Percentiles rank a stretch among this genome's conserved stretches.
phyloP scores from a whole-genome alignment of 352 stramenopile species.

The Phytopythium vexans region DNA sequence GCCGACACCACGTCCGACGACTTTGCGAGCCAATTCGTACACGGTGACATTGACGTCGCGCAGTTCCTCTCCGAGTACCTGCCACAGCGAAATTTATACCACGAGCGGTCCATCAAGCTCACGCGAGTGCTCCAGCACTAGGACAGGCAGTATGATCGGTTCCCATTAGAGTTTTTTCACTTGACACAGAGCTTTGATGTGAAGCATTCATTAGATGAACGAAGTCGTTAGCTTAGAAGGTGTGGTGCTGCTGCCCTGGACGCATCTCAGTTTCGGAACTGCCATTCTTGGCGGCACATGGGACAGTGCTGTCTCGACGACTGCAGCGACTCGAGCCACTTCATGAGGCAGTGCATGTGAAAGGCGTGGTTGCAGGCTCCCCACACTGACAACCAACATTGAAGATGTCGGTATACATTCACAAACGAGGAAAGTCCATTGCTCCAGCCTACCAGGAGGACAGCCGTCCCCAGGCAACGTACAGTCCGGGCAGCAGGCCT shows the following conservation, averaged over 20 bases:
- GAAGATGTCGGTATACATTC: background rate
- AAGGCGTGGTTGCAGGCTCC: constrained; percentile 89
- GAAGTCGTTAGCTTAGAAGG: background rate
- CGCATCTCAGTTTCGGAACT: constrained; percentile 61
- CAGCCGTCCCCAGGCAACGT: constrained; percentile 77
- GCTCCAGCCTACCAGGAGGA: constrained; percentile 53
- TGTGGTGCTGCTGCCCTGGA: background rate
- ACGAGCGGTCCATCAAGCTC: constrained; percentile 76
- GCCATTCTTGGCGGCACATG: constrained; percentile 88
- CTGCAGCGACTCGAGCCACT: constrained; percentile 88
- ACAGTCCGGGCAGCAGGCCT: constrained; percentile 81
- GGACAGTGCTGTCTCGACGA: constrained; percentile 81
- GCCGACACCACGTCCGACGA: constrained; percentile 71
- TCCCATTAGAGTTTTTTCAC: constrained; percentile 3
- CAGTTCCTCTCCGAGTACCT: constrained; percentile 68
- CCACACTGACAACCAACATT: constrained; percentile 47
- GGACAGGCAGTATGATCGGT: background rate
- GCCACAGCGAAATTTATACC: constrained; percentile 65
- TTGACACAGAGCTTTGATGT: constrained; percentile 3
- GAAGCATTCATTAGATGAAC: background rate
- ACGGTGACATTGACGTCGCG: constrained; percentile 67
- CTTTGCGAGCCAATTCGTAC: constrained; percentile 62
- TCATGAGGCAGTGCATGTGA: constrained; percentile 93
- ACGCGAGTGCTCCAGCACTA: constrained; percentile 65
- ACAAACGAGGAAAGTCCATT: background rate